Percentiles rank a stretch among this genome's conserved stretches.
These are phyloP conservation scores for Kluyveromyces sp. DNA, from an alignment of 1,139 yeast species.

Conservation along the genomic window DNA sequence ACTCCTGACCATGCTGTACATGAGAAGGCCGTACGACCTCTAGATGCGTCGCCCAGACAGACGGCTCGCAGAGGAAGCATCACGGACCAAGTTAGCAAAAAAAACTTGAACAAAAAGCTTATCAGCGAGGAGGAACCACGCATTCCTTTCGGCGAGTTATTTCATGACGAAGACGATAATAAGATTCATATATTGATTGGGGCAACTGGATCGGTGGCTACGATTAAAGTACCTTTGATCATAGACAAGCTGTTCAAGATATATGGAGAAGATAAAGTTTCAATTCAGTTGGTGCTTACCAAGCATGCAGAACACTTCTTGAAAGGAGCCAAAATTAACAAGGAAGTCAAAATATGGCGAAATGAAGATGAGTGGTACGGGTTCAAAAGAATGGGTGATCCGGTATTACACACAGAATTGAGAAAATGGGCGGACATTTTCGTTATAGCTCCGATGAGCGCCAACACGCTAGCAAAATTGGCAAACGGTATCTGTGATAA, in stretches of 20 bases:
- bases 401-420: constrained; percentile 77
- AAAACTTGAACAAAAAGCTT: constrained; percentile 1
- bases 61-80: not conserved
- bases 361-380: constrained; percentile 89
- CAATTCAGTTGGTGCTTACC: constrained; percentile 82
- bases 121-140: constrained; percentile 42
- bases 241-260: constrained; percentile 74
- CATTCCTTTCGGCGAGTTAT: constrained; percentile 66
- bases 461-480: constrained; percentile 84
- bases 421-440: constrained; percentile 94
- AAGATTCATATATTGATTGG: constrained; percentile 83
- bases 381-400: constrained; percentile 46
- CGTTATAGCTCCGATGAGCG: constrained; percentile 82
- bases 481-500: constrained; percentile 88
- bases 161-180: constrained; percentile 66
- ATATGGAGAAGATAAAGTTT: constrained; percentile 62
- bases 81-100: constrained; percentile 1
- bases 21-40: not conserved
- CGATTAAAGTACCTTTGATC: constrained; percentile 82
- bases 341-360: constrained; percentile 85
- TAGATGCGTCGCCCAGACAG: not conserved
- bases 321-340: constrained; percentile 68
- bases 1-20: too few relatives aligned
- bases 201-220: constrained; percentile 94
- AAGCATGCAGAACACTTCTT: constrained; percentile 77